Base-by-base conservation (phyloP, 2,329 filamentous ascomycete genomes). In the Hypocreales sp. region DNA sequence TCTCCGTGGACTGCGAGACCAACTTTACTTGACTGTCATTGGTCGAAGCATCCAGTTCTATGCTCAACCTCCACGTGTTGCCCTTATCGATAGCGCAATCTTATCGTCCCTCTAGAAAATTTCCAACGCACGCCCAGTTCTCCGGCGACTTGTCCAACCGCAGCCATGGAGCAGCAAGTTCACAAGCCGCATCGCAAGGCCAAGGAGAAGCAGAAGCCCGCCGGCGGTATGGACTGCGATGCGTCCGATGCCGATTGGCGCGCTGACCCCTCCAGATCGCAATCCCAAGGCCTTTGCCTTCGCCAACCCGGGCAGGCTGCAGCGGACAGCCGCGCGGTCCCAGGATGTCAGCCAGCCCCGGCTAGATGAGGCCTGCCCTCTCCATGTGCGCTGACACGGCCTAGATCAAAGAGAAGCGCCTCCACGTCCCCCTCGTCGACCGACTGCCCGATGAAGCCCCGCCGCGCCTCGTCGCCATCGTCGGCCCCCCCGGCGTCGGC, bases 351-450 rank as follows among this genome's bases (percentile, higher is more conserved):
- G 60, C 27, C n/a, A n/a, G n/a, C n/a, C n/a, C n/a, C n/a, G n/a
- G n/a, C n/a, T n/a, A n/a, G n/a, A n/a, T n/a, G n/a, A n/a, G n/a
- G n/a, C n/a, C n/a, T n/a, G n/a, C n/a, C n/a, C n/a, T n/a, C n/a
- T n/a, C n/a, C n/a, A n/a, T n/a, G n/a, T n/a, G n/a, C n/a, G n/a
- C n/a, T n/a, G n/a, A n/a, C n/a, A n/a, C n/a, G n/a, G n/a, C 29
- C 14, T 32, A 86, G 79, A 75, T 93, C 54, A 90, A 83, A 66
- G 92, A 98, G 57, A 94, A 92, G 57, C 73, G 87, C 33, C 67
- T 95, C 21, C 92, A 98, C 64, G 90, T 98, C 12, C 90, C 90
- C 24, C 79, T 93, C 50, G 80, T 95, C 58, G 90, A 98, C 62
- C 77, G 92, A 40, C 64, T 95, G 16, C 87, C 90, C 38, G 87